Evolutionary conservation across 202 grass and related monocot species (phyloP).

Genomic region (Schoenoplectus tabernaemontani): DNA sequence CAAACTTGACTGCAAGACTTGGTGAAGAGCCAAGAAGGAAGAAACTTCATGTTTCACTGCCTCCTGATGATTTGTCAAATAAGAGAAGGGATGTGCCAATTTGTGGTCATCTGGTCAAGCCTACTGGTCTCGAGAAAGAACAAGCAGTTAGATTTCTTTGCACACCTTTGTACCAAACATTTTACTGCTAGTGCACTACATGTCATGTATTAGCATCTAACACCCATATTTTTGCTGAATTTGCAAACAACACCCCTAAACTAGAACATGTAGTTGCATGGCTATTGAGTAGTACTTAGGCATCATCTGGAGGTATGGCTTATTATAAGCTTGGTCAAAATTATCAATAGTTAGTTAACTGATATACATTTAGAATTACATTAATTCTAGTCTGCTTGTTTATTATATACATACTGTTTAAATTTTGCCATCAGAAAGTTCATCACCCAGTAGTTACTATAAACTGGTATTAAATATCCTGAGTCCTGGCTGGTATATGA

Average conservation of each 20-base stretch:
- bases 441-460: no score
- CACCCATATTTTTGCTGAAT: background rate
- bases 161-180: background rate
- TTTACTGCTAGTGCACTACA: background rate
- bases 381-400: background rate
- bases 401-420: background rate
- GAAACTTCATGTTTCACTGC: background rate
- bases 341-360: background rate
- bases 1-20: background rate
- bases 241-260: background rate
- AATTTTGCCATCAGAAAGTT: no score
- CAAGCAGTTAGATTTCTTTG: slow-evolving; percentile 6
- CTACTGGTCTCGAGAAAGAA: background rate
- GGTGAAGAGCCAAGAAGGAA: slow-evolving; percentile 1
- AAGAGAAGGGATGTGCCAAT: no score
- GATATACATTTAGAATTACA: background rate
- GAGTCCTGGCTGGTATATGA: no score
- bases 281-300: background rate
- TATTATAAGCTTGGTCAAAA: background rate
- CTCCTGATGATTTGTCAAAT: background rate
- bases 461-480: no score
- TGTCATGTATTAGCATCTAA: background rate
- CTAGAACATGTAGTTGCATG: background rate
- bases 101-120: background rate
- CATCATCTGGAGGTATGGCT: background rate